Conservation (phyloP, 1,139 yeast species). For the Taphrina populina region DNA sequence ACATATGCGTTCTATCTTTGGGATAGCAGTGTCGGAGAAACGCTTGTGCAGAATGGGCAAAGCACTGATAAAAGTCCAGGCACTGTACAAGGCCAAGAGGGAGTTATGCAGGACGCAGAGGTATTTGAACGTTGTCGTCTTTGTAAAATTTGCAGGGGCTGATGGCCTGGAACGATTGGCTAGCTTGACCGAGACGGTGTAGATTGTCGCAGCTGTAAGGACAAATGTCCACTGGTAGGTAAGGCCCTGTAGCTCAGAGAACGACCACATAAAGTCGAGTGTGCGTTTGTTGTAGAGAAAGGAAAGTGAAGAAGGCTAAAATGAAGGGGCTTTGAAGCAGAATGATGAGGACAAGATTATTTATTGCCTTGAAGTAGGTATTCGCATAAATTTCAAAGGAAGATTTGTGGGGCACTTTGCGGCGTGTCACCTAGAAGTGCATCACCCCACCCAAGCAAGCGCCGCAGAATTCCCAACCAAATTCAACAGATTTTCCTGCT, state of each 20-base stretch:
- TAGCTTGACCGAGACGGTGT: conserved; percentile 60
- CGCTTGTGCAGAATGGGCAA: conserved; percentile 35
- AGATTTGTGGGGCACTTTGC: no score
- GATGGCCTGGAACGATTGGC: conserved; percentile 52
- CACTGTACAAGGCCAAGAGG: conserved; percentile 63
- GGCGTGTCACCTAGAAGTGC: no score
- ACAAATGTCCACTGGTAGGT: conserved; percentile 26
- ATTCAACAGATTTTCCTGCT: no score
- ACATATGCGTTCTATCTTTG: conserved; percentile 59
- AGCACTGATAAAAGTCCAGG: conserved; percentile 59
- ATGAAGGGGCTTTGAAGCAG: no score
- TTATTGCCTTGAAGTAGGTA: no score
- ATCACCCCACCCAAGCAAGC: no score
- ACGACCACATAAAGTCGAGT: neutral
- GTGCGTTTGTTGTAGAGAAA: neutral
- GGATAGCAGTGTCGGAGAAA: conserved; percentile 40
- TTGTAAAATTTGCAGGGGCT: conserved; percentile 60
- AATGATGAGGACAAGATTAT: no score
- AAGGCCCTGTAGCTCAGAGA: conserved; percentile 10
- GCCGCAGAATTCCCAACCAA: no score
- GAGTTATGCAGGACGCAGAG: conserved; percentile 65
- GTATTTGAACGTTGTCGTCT: conserved; percentile 52
- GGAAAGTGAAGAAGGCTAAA: no score
- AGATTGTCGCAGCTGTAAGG: conserved; percentile 58
- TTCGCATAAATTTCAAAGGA: no score